These are phyloP conservation scores for Ilyonectria sp. DNA, from an alignment of 2,329 filamentous ascomycete species.

Conservation along the genomic window DNA sequence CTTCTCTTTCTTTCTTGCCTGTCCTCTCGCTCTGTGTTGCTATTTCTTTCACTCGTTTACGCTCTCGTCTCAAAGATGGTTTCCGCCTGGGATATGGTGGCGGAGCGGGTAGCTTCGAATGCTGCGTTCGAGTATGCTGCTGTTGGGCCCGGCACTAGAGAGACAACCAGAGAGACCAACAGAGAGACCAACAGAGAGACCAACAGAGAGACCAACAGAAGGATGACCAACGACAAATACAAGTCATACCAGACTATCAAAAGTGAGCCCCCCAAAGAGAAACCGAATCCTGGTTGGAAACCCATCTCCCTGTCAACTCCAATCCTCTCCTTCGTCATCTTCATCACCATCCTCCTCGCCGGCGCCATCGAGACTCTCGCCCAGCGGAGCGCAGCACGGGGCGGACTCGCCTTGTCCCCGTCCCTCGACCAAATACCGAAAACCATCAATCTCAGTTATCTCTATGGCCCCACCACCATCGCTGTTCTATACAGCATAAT, in stretches of 20 bases:
- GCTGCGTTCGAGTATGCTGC: conserved; percentile 13
- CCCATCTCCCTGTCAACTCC: conserved; percentile 46
- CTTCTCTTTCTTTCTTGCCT: not conserved
- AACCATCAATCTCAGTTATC: conserved; percentile 56
- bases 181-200: not conserved
- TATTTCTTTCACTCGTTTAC: not conserved
- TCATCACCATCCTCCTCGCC: conserved; percentile 58
- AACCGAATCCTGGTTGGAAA: conserved; percentile 35
- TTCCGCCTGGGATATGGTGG: conserved; percentile 21
- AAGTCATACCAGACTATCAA: not conserved
- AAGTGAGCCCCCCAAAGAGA: not conserved
- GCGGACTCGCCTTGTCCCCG: conserved; percentile 56
- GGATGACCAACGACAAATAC: conserved; percentile 7
- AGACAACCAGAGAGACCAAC: not conserved
- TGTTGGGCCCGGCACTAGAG: conserved; percentile 17
- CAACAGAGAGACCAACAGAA: not conserved
- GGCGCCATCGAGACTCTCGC: conserved; percentile 62
- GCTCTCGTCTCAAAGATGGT: conserved; percentile 12
- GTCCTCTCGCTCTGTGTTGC: not conserved
- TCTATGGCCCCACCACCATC: conserved; percentile 68
- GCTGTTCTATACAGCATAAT: conserved; percentile 69
- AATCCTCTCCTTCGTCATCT: conserved; percentile 56
- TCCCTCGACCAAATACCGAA: conserved; percentile 53
- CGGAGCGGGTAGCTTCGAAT: conserved; percentile 16
- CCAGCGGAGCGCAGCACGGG: conserved; percentile 54